A percentile compares a stretch with the other conserved stretches of the same genome.
Conservation (phyloP, 78 protist genomes). For the Bodo saltans region DNA sequence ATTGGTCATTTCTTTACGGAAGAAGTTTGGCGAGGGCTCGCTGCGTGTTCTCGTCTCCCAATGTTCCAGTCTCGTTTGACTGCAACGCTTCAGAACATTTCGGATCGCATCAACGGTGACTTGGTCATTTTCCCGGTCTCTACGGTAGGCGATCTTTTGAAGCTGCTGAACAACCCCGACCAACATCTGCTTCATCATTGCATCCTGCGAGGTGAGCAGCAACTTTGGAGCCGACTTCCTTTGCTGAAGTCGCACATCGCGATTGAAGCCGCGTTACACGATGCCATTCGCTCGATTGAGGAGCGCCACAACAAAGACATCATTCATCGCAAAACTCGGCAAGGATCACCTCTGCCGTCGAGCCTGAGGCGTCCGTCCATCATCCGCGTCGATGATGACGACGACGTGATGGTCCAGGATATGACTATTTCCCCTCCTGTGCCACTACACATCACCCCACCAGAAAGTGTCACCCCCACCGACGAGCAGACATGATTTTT, state of each 20-base stretch:
- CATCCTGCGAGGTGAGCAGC: not conserved
- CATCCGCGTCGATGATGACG: not conserved
- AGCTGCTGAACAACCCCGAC: not conserved
- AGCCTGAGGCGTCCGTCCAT: not conserved
- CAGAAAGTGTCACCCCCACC: not conserved
- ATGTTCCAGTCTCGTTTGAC: not conserved
- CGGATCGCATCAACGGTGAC: not conserved
- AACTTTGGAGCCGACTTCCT: not conserved
- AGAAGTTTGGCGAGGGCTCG: not conserved
- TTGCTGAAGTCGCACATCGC: not conserved
- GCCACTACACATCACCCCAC: not conserved
- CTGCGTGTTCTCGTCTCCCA: not conserved
- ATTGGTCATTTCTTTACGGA: not conserved
- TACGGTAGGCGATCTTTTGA: not conserved
- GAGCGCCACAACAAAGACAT: not conserved
- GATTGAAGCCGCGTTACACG: not conserved
- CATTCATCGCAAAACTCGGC: not conserved
- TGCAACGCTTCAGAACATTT: not conserved
- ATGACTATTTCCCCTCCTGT: not conserved
- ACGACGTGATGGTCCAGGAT: not conserved
- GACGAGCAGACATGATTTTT: too few relatives aligned
- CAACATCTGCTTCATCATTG: not conserved
- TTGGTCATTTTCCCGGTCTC: not conserved
- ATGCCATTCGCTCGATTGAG: not conserved
- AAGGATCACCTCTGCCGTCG: not conserved